phyloP scores from a whole-genome alignment of 1,284 basidiomycete species.

The Rhizoctonia solani region DNA sequence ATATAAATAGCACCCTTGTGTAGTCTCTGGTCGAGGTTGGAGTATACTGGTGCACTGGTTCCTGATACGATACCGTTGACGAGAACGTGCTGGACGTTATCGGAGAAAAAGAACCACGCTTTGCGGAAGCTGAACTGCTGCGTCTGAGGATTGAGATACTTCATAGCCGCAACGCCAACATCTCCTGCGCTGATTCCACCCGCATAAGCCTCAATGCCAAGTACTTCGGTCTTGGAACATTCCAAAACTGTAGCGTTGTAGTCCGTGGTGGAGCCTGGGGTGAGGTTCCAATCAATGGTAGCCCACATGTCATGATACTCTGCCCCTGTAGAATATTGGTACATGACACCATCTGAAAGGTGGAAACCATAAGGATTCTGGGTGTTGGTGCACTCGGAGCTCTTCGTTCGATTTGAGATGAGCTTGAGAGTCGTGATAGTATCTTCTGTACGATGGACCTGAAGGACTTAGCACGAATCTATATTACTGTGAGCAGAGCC shows the following conservation, averaged over 20 bases:
- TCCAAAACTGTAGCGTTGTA: slow-evolving; percentile 57
- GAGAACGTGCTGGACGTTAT: slow-evolving; percentile 65
- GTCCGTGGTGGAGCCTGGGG: slow-evolving; percentile 68
- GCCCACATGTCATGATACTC: slow-evolving; percentile 72
- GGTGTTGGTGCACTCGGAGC: slow-evolving; percentile 65
- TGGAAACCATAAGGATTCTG: slow-evolving; percentile 71
- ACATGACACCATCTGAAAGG: slow-evolving; percentile 64
- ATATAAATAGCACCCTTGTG: slow-evolving; percentile 52
- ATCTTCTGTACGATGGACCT: slow-evolving; percentile 63
- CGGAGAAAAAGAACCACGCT: slow-evolving; percentile 70
- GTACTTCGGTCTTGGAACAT: slow-evolving; percentile 50
- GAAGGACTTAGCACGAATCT: background rate
- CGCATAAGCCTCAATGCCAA: slow-evolving; percentile 60
- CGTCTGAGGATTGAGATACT: slow-evolving; percentile 56
- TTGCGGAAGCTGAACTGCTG: slow-evolving; percentile 63
- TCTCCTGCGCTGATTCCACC: slow-evolving; percentile 52
- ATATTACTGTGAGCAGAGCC: slow-evolving; percentile 11
- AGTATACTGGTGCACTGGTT: slow-evolving; percentile 56
- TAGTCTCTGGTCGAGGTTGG: slow-evolving; percentile 66
- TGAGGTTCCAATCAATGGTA: slow-evolving; percentile 73
- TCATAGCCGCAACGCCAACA: slow-evolving; percentile 38
- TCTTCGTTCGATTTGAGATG: slow-evolving; percentile 62
- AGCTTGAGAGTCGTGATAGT: slow-evolving; percentile 67
- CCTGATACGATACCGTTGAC: slow-evolving; percentile 55
- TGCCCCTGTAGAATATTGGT: slow-evolving; percentile 63